Evolutionary conservation across 768 basidiomycete genomes (phyloP), one percentile per base, ranked within the genome.

Genomic region (Leccinum subgranulosum): DNA sequence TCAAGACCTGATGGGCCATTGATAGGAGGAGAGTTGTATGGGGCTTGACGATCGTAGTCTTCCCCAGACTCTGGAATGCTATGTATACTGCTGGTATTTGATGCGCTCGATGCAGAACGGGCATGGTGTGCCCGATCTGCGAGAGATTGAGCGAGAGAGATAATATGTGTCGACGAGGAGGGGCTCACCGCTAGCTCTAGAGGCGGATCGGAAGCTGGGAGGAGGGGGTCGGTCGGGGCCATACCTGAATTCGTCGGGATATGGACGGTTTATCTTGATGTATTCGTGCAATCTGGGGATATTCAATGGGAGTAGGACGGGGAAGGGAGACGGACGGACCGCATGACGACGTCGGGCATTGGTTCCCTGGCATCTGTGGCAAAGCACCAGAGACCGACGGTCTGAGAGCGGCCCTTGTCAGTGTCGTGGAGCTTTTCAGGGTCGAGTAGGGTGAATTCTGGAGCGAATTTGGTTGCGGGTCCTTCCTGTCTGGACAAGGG

Each of bases 331-430:
- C 33, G n/a, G 8, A 72, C 78, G 51, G 60, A 86, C 88, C 87
- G 81, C 66, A 80, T 74, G 75, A 91, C 81, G 48, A 89, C 87
- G 56, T 88, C 83, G 51, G 82, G 81, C 74, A 92, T 78, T 23
- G 86, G 82, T 68, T 90, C 88, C 41, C 88, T 79, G 19, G 84
- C 81, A 49, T 86, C 85, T 7, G 83, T 83, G 8, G 84, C 78
- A 64, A 84, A 83, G 72, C 85, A 87, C 91, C 90, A 93, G 10
- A 92, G 73, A 15, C 88, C 88, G 57, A 90, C 80, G 1, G 83
- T 87, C 47, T 76, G 76, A 2, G 80, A 74, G 23, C 70, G 75
- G 17, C 85, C 87, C 65, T 87, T 87, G 61, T 81, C 78, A 46
- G 75, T 75, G 7, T 77, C 72, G 51, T 75, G 70, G 31, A 79